Base-by-base conservation (phyloP, 768 basidiomycete species). In the Termitomyces sp. region DNA sequence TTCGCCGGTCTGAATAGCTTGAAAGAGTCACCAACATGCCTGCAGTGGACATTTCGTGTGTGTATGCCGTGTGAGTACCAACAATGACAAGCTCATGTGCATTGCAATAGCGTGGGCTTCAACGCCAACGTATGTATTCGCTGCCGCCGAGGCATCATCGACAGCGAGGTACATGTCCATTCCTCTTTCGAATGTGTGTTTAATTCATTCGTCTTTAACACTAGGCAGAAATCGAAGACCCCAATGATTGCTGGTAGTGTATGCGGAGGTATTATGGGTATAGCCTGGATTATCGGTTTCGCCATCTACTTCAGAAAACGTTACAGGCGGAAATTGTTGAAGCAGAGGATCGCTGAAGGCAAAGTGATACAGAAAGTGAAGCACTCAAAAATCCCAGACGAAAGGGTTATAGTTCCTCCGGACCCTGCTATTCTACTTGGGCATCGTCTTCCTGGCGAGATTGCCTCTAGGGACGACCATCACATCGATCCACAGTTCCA, bases 351-450 rank as follows among this genome's bases (percentile, higher is more conserved):
- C 49, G 75, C 71, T 8, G 71, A 72, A n/a, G 81, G 81, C 33
- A 76, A 74, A 63, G 70, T 73, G 3, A 66, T 75, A 56, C 75
- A 78, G 18, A 66, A 72, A 54, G 67, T 65, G 53, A 77, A 76
- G 64, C 71, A 72, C 55, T 62, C 73, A 54, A 67, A 71, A 50
- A 66, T 70, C 47, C 68, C 73, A 18, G 71, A 74, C 53, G 77
- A 80, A 62, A 76, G 71, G 48, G 71, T 83, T 55, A 73, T 86
- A 52, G 81, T 86, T 20, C 85, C 85, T 20, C 85, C 84, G 1
- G 85, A 87, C 68, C 85, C 86, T n/a, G 85, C 85, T 41, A 74
- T 86, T 32, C 67, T 86, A n/a, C 70, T 80, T 45, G 82, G 81
- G 20, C 72, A 76, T 47, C 66, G 72, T 22, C 62, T 67, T 55